These are phyloP conservation scores for carrot (Daucus carota) DNA, from an alignment of 129 eudicot species.

Conservation along the genomic window DNA sequence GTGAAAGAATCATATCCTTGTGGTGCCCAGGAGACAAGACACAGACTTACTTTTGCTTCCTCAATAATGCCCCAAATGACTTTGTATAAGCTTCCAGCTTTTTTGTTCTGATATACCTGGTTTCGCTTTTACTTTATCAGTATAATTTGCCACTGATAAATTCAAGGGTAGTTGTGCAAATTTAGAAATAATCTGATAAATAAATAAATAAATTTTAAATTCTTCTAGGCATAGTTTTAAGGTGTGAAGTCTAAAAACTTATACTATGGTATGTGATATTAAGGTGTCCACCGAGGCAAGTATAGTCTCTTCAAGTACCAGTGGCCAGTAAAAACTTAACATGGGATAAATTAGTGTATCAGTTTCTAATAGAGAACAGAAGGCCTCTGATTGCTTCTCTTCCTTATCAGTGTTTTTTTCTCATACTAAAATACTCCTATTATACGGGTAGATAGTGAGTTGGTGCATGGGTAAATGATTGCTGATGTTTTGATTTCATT, in stretches of 20 bases:
- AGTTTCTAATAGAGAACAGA: background rate
- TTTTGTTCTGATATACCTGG: background rate
- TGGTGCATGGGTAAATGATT: slow-evolving; percentile 3
- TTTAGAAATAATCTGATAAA: background rate
- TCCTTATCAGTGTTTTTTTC: background rate
- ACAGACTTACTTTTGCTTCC: slow-evolving; percentile 6
- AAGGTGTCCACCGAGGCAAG: background rate
- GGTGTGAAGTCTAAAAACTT: background rate
- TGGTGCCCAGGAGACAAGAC: slow-evolving; percentile 14
- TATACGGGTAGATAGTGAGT: background rate
- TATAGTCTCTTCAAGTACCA: background rate
- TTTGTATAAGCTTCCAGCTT: slow-evolving; percentile 2
- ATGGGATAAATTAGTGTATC: background rate
- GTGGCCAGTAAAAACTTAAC: background rate
- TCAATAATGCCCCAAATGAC: slow-evolving; percentile 7
- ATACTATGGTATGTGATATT: no score
- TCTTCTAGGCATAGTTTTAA: background rate
- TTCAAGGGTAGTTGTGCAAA: background rate
- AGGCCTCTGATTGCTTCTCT: background rate
- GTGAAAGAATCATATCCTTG: slow-evolving; percentile 16
- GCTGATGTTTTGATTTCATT: background rate
- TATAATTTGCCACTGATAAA: background rate
- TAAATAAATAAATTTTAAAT: background rate
- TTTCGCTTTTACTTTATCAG: slow-evolving; percentile 2
- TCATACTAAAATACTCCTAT: background rate